Base-by-base conservation (phyloP, 192 early-diverging fungal genomes). In the Rhizophagus clarus region DNA sequence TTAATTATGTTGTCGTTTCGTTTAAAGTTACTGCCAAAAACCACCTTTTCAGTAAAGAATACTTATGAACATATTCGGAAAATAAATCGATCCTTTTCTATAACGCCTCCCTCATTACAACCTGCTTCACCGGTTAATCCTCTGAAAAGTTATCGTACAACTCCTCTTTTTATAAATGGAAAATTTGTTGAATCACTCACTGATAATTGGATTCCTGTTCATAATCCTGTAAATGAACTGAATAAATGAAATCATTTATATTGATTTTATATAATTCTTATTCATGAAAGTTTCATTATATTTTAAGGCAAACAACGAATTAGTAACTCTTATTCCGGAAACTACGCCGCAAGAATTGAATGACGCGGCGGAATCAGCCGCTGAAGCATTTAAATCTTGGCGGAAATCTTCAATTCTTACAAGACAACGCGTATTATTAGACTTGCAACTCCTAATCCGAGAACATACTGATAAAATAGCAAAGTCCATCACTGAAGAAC, bases 371-470 rank as follows among this genome's bases (percentile, higher is more conserved):
- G 86, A 88, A 51, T 82, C 86, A 15, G 93, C 97, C 66, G 86
- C 85, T 10, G 86, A 89, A 74, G 96, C 97, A 47, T 97, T 97
- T 88, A 91, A 92, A 76, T 83, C 90, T 29, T 99, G 97, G 97
- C 85, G 85, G 12, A 94, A 97, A 82, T 91, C 94, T 2, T 91
- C 92, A 8, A 88, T 97, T 17, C 85, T 97, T 42, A 86, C 94
- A 32, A 90, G 97, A 61, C 96, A 97, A 86, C 91, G 94, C 69
- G 86, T 95, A 82, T 96, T 99, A 95, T 85, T 99, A 64, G 93
- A 99, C 76, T 84, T 97, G 74, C 96, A 97, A 86, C 87, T 90
- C 37, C 85, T 96, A 61, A 94, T 98, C 74, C 90, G 95, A 29
- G 81, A 89, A 67, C 87, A 96, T 84, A 95, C 90, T 84, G 96